Evolutionary conservation across 805 yeast genomes (phyloP).

Genomic region (Schwanniomyces sp.): DNA sequence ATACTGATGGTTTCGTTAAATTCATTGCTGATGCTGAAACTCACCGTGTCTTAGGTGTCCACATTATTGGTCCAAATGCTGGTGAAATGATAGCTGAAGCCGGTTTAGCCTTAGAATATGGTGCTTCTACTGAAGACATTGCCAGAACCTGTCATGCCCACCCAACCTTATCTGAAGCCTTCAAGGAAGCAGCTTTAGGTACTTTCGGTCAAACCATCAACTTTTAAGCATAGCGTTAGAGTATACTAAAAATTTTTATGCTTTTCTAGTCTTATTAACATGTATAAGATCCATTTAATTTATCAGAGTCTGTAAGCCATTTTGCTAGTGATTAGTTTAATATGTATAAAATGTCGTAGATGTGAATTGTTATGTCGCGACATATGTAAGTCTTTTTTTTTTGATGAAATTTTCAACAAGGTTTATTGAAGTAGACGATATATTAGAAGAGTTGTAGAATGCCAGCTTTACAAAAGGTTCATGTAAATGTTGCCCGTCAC

Average conservation of each 20-base stretch:
- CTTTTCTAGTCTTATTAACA: background rate
- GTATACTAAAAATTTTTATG: background rate
- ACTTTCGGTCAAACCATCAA: constrained; percentile 91
- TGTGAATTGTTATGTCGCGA: background rate
- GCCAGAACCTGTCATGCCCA: constrained; percentile 99
- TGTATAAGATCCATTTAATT: background rate
- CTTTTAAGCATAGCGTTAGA: constrained; percentile 44
- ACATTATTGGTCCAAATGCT: constrained; percentile 96
- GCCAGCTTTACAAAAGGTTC: constrained; percentile 44
- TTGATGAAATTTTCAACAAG: background rate
- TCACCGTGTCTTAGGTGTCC: constrained; percentile 93
- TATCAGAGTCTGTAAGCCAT: background rate
- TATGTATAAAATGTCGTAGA: background rate
- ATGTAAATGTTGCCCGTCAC: constrained; percentile 43
- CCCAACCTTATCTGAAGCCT: constrained; percentile 96
- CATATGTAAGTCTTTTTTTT: background rate
- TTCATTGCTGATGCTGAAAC: constrained; percentile 95
- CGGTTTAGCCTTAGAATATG: constrained; percentile 95
- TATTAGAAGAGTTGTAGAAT: constrained; percentile 11
- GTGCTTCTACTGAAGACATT: constrained; percentile 97
- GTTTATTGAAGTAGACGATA: background rate
- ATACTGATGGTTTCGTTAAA: constrained; percentile 97
- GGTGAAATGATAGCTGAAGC: constrained; percentile 99
- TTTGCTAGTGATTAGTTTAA: background rate
- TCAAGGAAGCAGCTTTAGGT: constrained; percentile 96